phyloP scores from a whole-genome alignment of 1,284 basidiomycete species.

The Pisolithus thermaeus region DNA sequence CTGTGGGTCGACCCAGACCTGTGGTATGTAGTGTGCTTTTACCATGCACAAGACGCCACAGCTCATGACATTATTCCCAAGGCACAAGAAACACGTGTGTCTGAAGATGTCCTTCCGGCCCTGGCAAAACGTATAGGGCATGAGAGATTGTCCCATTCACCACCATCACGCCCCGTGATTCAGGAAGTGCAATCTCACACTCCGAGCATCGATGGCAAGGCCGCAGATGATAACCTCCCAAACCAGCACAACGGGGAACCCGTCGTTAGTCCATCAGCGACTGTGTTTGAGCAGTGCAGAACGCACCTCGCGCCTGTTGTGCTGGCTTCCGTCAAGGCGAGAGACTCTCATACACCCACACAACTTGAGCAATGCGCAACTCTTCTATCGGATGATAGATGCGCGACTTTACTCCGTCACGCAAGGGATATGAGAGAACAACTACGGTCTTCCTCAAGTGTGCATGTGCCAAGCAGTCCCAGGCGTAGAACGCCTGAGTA shows the following conservation, averaged over 20 bases:
- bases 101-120: slow-evolving; percentile 6
- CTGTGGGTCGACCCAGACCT: slow-evolving; percentile 14
- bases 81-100: slow-evolving; percentile 7
- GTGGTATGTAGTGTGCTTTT: slow-evolving; percentile 7
- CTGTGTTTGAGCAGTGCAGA: slow-evolving; percentile 24
- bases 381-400: slow-evolving; percentile 25
- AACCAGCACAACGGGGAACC: slow-evolving; percentile 3
- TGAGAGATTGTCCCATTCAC: neutral
- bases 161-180: neutral
- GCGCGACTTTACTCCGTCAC: slow-evolving; percentile 14
- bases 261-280: slow-evolving; percentile 6
- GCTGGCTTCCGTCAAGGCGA: slow-evolving; percentile 13
- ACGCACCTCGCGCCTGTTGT: slow-evolving; percentile 21
- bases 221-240: slow-evolving; percentile 10
- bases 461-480: slow-evolving; percentile 1
- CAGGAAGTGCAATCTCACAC: neutral
- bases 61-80: neutral
- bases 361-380: slow-evolving; percentile 15
- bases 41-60: slow-evolving; percentile 4
- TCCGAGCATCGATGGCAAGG: slow-evolving; percentile 1
- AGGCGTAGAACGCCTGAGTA: slow-evolving; percentile 2
- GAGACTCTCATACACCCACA: slow-evolving; percentile 9
- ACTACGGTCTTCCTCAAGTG: slow-evolving; percentile 4
- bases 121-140: neutral
- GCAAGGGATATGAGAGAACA: slow-evolving; percentile 23